These are phyloP conservation scores for Botryotinia calthae DNA, from an alignment of 2,329 filamentous ascomycete species.

Conservation along the genomic window DNA sequence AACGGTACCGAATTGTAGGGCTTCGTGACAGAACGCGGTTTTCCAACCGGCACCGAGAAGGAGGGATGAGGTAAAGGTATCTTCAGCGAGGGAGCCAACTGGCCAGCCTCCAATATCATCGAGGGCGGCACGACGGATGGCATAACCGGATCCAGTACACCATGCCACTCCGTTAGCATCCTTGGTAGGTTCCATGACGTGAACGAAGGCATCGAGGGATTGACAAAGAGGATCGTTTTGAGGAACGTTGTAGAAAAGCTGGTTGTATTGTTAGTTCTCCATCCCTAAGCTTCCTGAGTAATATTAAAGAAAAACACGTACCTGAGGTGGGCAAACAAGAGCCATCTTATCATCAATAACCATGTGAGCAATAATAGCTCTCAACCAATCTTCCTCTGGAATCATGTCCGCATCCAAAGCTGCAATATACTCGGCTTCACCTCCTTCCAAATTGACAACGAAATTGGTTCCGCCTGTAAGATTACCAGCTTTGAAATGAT, in stretches of 20 bases:
- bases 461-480: slow-evolving; percentile 58
- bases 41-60: slow-evolving; percentile 61
- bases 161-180: slow-evolving; percentile 53
- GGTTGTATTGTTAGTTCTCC: neutral
- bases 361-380: slow-evolving; percentile 57
- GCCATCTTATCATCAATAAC: slow-evolving; percentile 55
- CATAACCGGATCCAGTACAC: slow-evolving; percentile 63
- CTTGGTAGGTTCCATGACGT: slow-evolving; percentile 49
- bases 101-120: slow-evolving; percentile 62
- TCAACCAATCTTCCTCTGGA: slow-evolving; percentile 58
- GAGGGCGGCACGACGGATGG: slow-evolving; percentile 57
- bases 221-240: slow-evolving; percentile 54
- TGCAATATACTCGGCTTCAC: slow-evolving; percentile 53
- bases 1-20: slow-evolving; percentile 58
- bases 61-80: slow-evolving; percentile 57
- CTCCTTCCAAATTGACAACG: slow-evolving; percentile 49
- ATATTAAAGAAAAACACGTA: slow-evolving; percentile 17
- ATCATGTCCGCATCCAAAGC: slow-evolving; percentile 68
- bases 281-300: rapidly evolving
- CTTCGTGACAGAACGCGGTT: slow-evolving; percentile 58
- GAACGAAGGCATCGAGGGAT: slow-evolving; percentile 57
- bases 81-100: slow-evolving; percentile 57
- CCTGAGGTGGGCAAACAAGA: slow-evolving; percentile 57
- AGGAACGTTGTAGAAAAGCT: slow-evolving; percentile 62
- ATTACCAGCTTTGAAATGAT: slow-evolving; percentile 64